Base-by-base conservation (phyloP, 345 rosid species). In the Dimocarpus longan region DNA sequence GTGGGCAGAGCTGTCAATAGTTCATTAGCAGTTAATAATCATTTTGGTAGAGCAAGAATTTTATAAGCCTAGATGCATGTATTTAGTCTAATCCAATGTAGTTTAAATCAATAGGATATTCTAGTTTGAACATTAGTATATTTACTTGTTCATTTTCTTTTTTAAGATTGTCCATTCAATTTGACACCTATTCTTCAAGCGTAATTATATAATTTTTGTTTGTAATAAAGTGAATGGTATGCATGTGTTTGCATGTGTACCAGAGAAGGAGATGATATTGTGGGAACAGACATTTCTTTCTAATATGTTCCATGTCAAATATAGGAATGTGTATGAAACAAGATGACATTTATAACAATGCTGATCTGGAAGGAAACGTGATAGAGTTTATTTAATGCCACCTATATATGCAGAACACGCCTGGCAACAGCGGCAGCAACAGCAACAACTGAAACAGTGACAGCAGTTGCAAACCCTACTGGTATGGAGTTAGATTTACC, bases 401-500 rank as follows among this genome's bases (percentile, higher is more conserved):
- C 40, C 8, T 37, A 7, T 81, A 54, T 26, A 46, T 46, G 81
- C 88, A 96, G 98, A 82, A 89, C 95, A 68, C 95, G 97, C 39
- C 72, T 92, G 77, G 92, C 89, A 44, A 84, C 90, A 21, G 86
- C 91, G 7, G 76, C 77, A 59, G 76, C 76, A 63, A 89, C 87
- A 10, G 75, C 87, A 11, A 86, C 81, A 66, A 73, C 86, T 68
- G 83, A 84, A 68, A 76, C 83, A 12, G 84, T 82, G 19, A 79
- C 95, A 67, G 85, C 88, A 0, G 88, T 87, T 66, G 80, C 86
- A 79, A 91, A 84, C 84, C 88, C 95, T 28, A 86, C 86, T 68
- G 93, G 93, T 28, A 88, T 91, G 97, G 97, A 96, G 75, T 80
- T 96, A 81, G 97, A 96, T 85, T 80, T 93, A 62, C 99, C 98